A percentile compares a stretch with the other conserved stretches of the same genome.
These are phyloP conservation scores for Esteya vermicola DNA, from an alignment of 2,329 filamentous ascomycete genomes.

Conservation along the genomic window DNA sequence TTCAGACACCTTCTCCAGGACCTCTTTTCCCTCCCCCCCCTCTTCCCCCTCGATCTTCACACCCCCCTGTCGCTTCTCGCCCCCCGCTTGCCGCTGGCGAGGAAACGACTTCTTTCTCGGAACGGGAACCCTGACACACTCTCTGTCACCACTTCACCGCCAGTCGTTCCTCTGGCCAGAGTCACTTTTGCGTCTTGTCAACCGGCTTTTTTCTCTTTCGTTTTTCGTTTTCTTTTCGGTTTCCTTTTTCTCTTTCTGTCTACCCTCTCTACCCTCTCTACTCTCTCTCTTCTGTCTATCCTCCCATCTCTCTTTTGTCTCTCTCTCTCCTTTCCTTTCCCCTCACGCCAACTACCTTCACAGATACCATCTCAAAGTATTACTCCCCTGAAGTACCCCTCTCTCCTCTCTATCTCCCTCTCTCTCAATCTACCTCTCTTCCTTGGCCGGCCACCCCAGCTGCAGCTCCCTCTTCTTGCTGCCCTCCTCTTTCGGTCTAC, in stretches of 20 bases:
- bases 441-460: background rate
- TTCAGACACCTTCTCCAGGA: background rate
- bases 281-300: no score
- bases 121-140: background rate
- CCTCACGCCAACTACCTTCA: background rate
- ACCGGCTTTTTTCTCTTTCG: no score
- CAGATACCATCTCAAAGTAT: no score
- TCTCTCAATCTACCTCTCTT: background rate
- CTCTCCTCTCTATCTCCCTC: background rate
- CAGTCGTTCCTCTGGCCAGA: background rate
- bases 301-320: background rate
- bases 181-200: background rate
- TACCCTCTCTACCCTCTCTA: background rate
- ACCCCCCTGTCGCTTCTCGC: background rate
- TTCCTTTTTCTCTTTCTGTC: background rate
- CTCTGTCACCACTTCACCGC: constrained; percentile 1
- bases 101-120: background rate
- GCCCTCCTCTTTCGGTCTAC: constrained; percentile 1
- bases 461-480: no score
- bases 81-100: background rate
- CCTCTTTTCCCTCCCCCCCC: background rate
- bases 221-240: background rate
- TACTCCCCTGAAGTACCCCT: background rate
- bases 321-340: background rate
- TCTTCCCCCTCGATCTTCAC: background rate